These are phyloP conservation scores for Stephanodiscus minutulus DNA, from an alignment of 108 stramenopile species.

Conservation along the genomic window DNA sequence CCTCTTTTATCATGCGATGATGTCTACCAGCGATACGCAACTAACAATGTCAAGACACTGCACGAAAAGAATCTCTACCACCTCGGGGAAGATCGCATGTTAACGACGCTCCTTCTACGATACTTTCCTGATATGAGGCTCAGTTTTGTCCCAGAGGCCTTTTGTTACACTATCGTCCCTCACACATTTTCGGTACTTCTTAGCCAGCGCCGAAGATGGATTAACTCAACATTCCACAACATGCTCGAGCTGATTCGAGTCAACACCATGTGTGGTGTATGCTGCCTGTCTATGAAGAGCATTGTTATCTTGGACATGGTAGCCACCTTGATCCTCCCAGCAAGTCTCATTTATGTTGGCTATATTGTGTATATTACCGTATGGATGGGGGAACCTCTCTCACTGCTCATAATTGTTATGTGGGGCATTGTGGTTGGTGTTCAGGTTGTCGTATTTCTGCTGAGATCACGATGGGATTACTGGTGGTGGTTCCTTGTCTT, in stretches of 20 bases:
- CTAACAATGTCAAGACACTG: slow-evolving; percentile 47
- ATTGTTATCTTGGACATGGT: slow-evolving; percentile 49
- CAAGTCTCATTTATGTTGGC: slow-evolving; percentile 49
- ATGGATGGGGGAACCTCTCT: slow-evolving; percentile 48
- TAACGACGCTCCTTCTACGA: slow-evolving; percentile 46
- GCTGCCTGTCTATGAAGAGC: slow-evolving; percentile 54
- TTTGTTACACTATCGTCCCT: slow-evolving; percentile 54
- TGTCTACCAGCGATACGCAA: slow-evolving; percentile 44
- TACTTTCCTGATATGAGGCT: slow-evolving; percentile 50
- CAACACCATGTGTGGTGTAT: slow-evolving; percentile 55
- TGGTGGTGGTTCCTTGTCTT: slow-evolving; percentile 66
- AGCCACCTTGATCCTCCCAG: slow-evolving; percentile 53
- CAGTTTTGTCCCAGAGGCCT: slow-evolving; percentile 42
- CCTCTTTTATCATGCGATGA: slow-evolving; percentile 51
- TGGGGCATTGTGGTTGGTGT: slow-evolving; percentile 55
- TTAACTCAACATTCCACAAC: slow-evolving; percentile 57
- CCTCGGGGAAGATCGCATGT: slow-evolving; percentile 53
- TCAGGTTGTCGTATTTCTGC: slow-evolving; percentile 52
- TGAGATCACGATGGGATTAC: slow-evolving; percentile 57
- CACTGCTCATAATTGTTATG: slow-evolving; percentile 47
- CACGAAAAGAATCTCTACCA: slow-evolving; percentile 57
- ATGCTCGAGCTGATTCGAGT: slow-evolving; percentile 51
- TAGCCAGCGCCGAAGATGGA: slow-evolving; percentile 51
- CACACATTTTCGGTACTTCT: slow-evolving; percentile 47
- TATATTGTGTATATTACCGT: slow-evolving; percentile 50